Evolutionary conservation across 2,329 filamentous ascomycete species (phyloP).

Genomic region (Xylariaceae sp.): DNA sequence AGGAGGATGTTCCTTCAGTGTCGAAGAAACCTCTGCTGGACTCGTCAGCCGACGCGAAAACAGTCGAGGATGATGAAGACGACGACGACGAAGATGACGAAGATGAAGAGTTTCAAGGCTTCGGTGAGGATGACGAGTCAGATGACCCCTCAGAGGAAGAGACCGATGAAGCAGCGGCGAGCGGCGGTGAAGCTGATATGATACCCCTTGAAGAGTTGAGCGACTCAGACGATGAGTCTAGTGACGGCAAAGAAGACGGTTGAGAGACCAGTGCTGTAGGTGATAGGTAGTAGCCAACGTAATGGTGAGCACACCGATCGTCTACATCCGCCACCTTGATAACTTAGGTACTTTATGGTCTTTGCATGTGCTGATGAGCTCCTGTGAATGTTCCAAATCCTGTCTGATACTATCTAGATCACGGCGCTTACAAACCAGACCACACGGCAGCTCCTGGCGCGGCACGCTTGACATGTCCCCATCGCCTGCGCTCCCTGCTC

Average conservation of each 20-base stretch:
- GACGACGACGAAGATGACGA: constrained; percentile 39
- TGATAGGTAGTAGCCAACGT: constrained; percentile 9
- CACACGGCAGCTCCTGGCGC: not conserved
- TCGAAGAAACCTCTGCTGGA: constrained; percentile 28
- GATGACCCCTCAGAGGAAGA: constrained; percentile 34
- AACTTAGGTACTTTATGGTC: not conserved
- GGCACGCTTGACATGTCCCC: not conserved
- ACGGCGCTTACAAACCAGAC: not conserved
- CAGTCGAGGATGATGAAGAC: constrained; percentile 25
- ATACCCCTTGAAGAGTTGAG: constrained; percentile 40
- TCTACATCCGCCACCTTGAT: constrained; percentile 3
- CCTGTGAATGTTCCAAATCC: not conserved
- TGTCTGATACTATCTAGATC: not conserved
- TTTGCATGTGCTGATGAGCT: not conserved
- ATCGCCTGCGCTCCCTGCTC: not conserved
- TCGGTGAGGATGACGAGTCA: constrained; percentile 33
- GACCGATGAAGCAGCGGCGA: constrained; percentile 2
- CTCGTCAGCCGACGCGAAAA: constrained; percentile 29
- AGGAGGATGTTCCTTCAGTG: constrained; percentile 37
- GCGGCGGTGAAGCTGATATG: constrained; percentile 42
- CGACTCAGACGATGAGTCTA: constrained; percentile 32
- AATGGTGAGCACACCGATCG: constrained; percentile 17
- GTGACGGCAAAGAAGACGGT: constrained; percentile 34
- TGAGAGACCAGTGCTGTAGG: constrained; percentile 21
- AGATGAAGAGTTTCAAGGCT: constrained; percentile 37